Percentiles rank a stretch among this genome's conserved stretches.
Evolutionary conservation across 164 flowering plant species (phyloP).

Genomic region (Paratinospora sagittata): DNA sequence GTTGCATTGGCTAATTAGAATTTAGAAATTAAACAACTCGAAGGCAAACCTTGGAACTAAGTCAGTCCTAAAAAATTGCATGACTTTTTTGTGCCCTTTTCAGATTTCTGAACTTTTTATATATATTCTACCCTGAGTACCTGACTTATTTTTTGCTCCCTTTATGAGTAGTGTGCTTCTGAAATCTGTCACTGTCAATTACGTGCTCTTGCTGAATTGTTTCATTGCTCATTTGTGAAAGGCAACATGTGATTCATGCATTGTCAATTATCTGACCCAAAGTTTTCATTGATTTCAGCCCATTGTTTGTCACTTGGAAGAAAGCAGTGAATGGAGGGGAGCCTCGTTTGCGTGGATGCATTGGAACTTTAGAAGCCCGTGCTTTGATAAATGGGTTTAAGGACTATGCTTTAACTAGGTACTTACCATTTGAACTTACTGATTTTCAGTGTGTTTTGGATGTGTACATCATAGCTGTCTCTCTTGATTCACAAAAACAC

Average conservation of each 20-base stretch:
- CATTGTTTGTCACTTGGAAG: slow-evolving; percentile 99
- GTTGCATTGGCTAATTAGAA: too few relatives aligned
- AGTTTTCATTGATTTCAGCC: slow-evolving; percentile 43
- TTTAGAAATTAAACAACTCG: not conserved
- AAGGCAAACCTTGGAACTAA: not conserved
- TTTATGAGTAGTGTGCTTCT: not conserved
- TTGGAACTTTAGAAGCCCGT: slow-evolving; percentile 91
- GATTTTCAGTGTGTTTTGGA: not conserved
- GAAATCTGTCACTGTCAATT: not conserved
- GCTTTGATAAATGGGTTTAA: slow-evolving; percentile 69
- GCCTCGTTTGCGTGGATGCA: slow-evolving; percentile 96
- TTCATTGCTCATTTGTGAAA: not conserved
- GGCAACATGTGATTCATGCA: not conserved
- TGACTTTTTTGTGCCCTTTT: not conserved
- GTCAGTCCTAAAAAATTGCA: not conserved
- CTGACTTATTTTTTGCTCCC: not conserved
- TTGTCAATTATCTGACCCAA: not conserved
- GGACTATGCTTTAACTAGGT: slow-evolving; percentile 97
- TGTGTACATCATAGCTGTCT: not conserved
- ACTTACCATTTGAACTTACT: not conserved
- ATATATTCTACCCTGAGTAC: not conserved
- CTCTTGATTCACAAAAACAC: not conserved
- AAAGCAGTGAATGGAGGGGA: slow-evolving; percentile 83
- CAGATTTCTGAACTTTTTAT: not conserved
- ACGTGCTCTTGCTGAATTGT: not conserved